Conservation (phyloP, 192 early-diverging fungal species). For the Pecoramyces ruminantium region DNA sequence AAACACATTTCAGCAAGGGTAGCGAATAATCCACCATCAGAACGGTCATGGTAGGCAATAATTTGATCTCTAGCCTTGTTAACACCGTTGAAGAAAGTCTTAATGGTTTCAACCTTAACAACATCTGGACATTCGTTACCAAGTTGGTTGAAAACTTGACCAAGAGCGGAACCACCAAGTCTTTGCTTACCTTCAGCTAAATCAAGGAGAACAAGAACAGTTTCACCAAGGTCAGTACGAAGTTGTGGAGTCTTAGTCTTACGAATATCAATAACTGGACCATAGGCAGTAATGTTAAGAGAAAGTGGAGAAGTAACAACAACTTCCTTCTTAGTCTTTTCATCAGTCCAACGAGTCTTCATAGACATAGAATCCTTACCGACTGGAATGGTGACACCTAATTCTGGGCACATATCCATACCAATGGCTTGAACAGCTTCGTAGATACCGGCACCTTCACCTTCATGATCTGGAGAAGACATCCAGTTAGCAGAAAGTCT, state of each 20-base stretch:
- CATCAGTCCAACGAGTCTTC: constrained; percentile 75
- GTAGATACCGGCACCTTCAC: constrained; percentile 86
- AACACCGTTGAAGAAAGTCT: constrained; percentile 63
- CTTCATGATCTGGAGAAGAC: constrained; percentile 74
- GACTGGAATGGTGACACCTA: constrained; percentile 90
- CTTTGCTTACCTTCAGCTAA: constrained; percentile 66
- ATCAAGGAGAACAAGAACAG: constrained; percentile 70
- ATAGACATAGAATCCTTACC: constrained; percentile 99
- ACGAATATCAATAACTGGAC: constrained; percentile 69
- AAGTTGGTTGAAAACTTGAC: constrained; percentile 81
- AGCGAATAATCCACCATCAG: constrained; percentile 88
- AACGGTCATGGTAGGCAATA: constrained; percentile 94
- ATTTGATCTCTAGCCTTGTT: constrained; percentile 39
- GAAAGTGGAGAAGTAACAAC: constrained; percentile 80
- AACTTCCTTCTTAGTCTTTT: constrained; percentile 7
- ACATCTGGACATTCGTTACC: constrained; percentile 76
- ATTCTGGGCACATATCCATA: constrained; percentile 74
- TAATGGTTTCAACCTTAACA: constrained; percentile 47
- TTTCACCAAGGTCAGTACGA: constrained; percentile 18
- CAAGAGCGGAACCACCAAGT: constrained; percentile 82
- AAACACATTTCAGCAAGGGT: constrained; percentile 94
- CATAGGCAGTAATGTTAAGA: constrained; percentile 84
- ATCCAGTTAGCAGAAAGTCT: constrained; percentile 98
- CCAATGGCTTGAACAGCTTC: constrained; percentile 85
- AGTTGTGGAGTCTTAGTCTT: constrained; percentile 83